Base-by-base conservation (phyloP, 2,329 filamentous ascomycete species). In the Graphilbum ipis-grandicollis region DNA sequence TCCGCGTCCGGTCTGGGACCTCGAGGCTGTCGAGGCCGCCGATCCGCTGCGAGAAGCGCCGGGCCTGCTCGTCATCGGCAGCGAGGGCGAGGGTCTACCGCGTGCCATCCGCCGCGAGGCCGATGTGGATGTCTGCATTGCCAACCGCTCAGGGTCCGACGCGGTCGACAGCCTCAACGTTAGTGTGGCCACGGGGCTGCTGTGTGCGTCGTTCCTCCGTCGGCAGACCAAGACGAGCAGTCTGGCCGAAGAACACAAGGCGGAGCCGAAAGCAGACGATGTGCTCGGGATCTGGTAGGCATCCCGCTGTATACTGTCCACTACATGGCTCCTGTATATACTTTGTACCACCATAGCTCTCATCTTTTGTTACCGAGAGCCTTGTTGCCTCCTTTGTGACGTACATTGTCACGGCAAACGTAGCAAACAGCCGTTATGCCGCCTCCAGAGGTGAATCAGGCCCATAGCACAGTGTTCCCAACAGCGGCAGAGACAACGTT, bases 161-260 rank as follows among this genome's bases (percentile, higher is more conserved):
- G 74, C 46, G 52, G 74, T 98, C 3, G 88, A 96, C 55, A 93
- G 85, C 54, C 58, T 98, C 53, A 96, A 98, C 52, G 90, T 96
- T 29, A 84, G 82, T 50, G 86, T 93, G 17, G 88, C 90, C 2
- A 74, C 82, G 7, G 84, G 74, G 1, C 59, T 96, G 34, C 58
- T 96, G 35, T 77, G 76, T 43, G 68, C 76, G 44, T 63, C 76
- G 1, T 83, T 90, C 49, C 52, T 82, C 48, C 21, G 6, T 23
- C 21, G 21, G 21, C 21, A 23, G 21, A 23, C 5, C 6, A 23
- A 10, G n/a, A n/a, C n/a, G n/a, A n/a, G n/a, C n/a, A n/a, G n/a
- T n/a, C n/a, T n/a, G n/a, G n/a, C n/a, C n/a, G n/a, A n/a, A n/a
- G n/a, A n/a, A 33, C 33, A 34, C 14, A n/a, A 28, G 14, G 31